A percentile compares a stretch with the other conserved stretches of the same genome.
Evolutionary conservation across 2,329 filamentous ascomycete genomes (phyloP).

Genomic region (Lachnum nothofagi): DNA sequence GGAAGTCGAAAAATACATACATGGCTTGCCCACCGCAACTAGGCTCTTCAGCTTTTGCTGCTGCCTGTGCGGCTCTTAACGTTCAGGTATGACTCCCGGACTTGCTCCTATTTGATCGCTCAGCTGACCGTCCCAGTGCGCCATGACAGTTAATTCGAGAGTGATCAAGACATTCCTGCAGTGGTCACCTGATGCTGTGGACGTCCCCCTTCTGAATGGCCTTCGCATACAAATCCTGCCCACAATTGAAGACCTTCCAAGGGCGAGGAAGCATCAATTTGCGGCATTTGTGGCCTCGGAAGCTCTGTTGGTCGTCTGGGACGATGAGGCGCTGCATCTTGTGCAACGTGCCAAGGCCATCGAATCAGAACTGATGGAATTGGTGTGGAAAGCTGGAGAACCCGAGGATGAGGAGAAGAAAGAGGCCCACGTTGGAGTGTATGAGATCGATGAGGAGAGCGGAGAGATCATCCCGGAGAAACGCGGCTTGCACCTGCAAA

Average conservation of each 20-base stretch:
- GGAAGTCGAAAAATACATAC: slow-evolving; percentile 63
- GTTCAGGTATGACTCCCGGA: slow-evolving; percentile 55
- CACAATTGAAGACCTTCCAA: slow-evolving; percentile 63
- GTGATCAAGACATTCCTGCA: slow-evolving; percentile 74
- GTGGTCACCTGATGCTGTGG: slow-evolving; percentile 66
- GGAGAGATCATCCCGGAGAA: slow-evolving; percentile 60
- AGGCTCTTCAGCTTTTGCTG: slow-evolving; percentile 56
- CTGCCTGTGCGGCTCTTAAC: slow-evolving; percentile 64
- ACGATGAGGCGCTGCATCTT: slow-evolving; percentile 70
- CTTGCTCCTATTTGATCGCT: neutral
- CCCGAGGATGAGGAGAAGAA: slow-evolving; percentile 52
- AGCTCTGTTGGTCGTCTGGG: slow-evolving; percentile 72
- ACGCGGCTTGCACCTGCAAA: slow-evolving; percentile 63
- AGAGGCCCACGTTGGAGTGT: slow-evolving; percentile 41
- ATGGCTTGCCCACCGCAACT: slow-evolving; percentile 67
- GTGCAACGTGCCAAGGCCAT: slow-evolving; percentile 65
- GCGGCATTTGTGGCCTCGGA: slow-evolving; percentile 72
- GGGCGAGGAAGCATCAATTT: slow-evolving; percentile 72
- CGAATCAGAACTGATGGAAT: slow-evolving; percentile 70
- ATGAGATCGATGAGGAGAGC: slow-evolving; percentile 66
- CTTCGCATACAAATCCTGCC: slow-evolving; percentile 72
- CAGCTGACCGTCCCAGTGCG: slow-evolving; percentile 47
- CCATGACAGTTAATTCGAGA: slow-evolving; percentile 75
- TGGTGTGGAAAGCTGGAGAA: slow-evolving; percentile 64
- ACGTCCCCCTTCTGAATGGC: slow-evolving; percentile 71